These are phyloP conservation scores for Massarina eburnea DNA, from an alignment of 2,329 filamentous ascomycete species.

Conservation along the genomic window DNA sequence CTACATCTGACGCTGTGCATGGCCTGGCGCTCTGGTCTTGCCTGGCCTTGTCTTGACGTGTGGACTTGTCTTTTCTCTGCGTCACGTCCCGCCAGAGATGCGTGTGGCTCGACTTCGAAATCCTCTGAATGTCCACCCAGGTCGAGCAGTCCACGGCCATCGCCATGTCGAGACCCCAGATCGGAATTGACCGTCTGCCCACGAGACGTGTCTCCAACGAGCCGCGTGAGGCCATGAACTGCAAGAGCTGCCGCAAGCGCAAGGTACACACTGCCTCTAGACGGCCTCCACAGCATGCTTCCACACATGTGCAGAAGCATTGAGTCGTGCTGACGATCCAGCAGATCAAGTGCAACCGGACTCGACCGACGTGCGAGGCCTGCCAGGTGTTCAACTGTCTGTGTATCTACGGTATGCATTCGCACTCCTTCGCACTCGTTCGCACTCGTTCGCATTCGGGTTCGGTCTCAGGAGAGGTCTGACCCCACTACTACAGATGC, in stretches of 20 bases:
- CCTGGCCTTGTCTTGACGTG: slow-evolving; percentile 11
- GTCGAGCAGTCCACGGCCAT: slow-evolving; percentile 30
- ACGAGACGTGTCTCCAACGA: slow-evolving; percentile 71
- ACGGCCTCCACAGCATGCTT: no score
- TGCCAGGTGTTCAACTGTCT: slow-evolving; percentile 87
- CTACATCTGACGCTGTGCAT: slow-evolving; percentile 35
- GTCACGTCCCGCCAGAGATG: slow-evolving; percentile 33
- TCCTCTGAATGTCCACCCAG: slow-evolving; percentile 34
- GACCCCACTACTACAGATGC: slow-evolving; percentile 66
- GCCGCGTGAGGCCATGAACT: slow-evolving; percentile 90
- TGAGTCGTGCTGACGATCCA: slow-evolving; percentile 14
- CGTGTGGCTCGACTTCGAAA: slow-evolving; percentile 26
- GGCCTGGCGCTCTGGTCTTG: slow-evolving; percentile 18
- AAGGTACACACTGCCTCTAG: slow-evolving; percentile 60
- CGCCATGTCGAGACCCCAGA: slow-evolving; percentile 71
- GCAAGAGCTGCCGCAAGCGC: slow-evolving; percentile 89
- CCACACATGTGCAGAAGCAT: no score
- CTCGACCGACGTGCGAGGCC: slow-evolving; percentile 82
- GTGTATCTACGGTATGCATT: slow-evolving; percentile 75
- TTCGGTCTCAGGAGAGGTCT: slow-evolving; percentile 2
- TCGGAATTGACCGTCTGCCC: slow-evolving; percentile 78
- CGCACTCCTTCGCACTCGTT: neutral
- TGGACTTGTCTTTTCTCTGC: slow-evolving; percentile 19
- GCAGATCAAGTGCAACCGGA: slow-evolving; percentile 89
- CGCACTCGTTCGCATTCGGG: neutral